Evolutionary conservation across 495 filamentous ascomycete genomes (phyloP).

Genomic region (Aeminium ludgeri): DNA sequence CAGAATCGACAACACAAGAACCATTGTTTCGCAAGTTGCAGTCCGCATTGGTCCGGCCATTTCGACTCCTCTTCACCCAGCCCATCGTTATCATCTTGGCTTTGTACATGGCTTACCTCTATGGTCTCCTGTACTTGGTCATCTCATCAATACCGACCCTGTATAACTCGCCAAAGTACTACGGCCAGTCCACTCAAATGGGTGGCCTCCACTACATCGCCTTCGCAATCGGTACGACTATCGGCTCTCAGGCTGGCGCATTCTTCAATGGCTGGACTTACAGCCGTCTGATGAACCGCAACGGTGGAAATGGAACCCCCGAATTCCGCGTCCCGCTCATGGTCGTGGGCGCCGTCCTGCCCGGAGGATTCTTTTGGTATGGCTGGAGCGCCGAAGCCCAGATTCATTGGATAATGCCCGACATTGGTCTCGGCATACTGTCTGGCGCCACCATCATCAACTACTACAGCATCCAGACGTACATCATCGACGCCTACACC

Average conservation of each 20-base stretch:
- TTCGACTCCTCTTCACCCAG: constrained; percentile 28
- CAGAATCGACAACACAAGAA: constrained; percentile 39
- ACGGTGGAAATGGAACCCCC: constrained; percentile 40
- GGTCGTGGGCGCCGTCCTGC: constrained; percentile 37
- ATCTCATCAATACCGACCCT: constrained; percentile 45
- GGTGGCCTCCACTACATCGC: constrained; percentile 28
- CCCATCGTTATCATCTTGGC: constrained; percentile 33
- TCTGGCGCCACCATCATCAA: constrained; percentile 36
- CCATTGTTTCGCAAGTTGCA: constrained; percentile 14
- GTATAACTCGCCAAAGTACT: constrained; percentile 31
- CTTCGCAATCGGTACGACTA: constrained; percentile 22
- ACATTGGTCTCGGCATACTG: constrained; percentile 48
- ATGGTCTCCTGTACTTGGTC: constrained; percentile 51
- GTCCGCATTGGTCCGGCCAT: constrained; percentile 23
- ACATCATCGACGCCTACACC: constrained; percentile 54
- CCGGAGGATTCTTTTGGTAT: constrained; percentile 52
- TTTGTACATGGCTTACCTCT: constrained; percentile 44
- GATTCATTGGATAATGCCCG: constrained; percentile 44
- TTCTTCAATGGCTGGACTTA: constrained; percentile 40
- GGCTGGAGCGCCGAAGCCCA: constrained; percentile 49
- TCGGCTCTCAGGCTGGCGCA: constrained; percentile 22
- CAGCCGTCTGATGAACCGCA: constrained; percentile 37
- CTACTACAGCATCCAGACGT: constrained; percentile 49
- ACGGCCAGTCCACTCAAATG: constrained; percentile 15
- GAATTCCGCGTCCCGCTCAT: constrained; percentile 55